Conservation (phyloP, 1,284 basidiomycete species). For the Exsudoporus floridanus region DNA sequence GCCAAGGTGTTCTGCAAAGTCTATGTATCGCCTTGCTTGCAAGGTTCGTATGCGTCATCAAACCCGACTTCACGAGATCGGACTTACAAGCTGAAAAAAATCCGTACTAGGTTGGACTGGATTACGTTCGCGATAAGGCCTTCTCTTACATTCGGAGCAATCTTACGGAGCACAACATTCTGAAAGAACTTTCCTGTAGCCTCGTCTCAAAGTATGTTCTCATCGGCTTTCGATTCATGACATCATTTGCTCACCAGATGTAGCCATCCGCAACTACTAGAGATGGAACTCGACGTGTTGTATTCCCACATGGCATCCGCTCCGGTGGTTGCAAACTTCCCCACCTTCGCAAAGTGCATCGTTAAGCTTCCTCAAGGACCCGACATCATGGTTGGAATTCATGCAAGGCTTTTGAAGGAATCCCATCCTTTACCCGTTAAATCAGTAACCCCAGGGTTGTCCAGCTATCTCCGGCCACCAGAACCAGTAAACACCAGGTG, state of each 20-base stretch:
- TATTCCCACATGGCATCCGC: constrained; percentile 22
- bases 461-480: background rate
- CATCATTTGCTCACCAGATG: background rate
- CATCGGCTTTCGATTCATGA: background rate
- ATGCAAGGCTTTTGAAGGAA: constrained; percentile 20
- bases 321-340: constrained; percentile 13
- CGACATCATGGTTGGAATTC: constrained; percentile 23
- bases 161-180: constrained; percentile 28
- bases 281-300: constrained; percentile 29
- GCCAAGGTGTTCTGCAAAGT: constrained; percentile 29
- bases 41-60: constrained; percentile 16
- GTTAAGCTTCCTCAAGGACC: constrained; percentile 25
- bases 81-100: background rate
- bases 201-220: constrained; percentile 20
- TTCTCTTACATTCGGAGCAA: constrained; percentile 18
- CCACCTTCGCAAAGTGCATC: constrained; percentile 15
- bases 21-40: constrained; percentile 30
- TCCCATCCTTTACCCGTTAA: background rate
- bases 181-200: constrained; percentile 24
- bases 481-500: background rate
- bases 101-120: constrained; percentile 22
- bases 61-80: background rate
- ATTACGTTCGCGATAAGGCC: constrained; percentile 22
- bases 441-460: background rate
- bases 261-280: constrained; percentile 21